A percentile compares a stretch with the other conserved stretches of the same genome.
Conservation (phyloP, 2,329 filamentous ascomycete genomes). For the Diaporthe eres region DNA sequence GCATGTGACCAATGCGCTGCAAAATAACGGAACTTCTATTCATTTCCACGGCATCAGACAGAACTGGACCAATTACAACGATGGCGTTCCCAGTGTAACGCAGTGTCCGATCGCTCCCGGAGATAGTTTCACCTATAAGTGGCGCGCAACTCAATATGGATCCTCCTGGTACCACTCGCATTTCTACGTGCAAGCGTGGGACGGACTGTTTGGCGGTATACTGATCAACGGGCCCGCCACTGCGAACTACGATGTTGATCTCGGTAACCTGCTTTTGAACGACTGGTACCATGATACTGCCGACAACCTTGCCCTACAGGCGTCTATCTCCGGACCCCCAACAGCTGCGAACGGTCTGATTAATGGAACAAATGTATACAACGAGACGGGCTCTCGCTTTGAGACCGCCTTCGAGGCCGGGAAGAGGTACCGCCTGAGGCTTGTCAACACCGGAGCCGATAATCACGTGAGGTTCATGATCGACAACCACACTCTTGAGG, state of each 20-base stretch:
- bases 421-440: constrained; percentile 53
- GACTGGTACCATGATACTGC: constrained; percentile 68
- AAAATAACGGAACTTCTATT: constrained; percentile 54
- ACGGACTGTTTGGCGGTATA: constrained; percentile 72
- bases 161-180: constrained; percentile 74
- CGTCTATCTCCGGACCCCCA: constrained; percentile 52
- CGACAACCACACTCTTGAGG: constrained; percentile 61
- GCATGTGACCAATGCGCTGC: constrained; percentile 10
- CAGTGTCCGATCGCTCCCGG: constrained; percentile 68
- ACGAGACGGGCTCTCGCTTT: constrained; percentile 51
- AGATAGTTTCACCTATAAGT: constrained; percentile 67
- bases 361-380: constrained; percentile 59
- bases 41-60: constrained; percentile 59
- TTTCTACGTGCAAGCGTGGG: constrained; percentile 61
- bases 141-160: constrained; percentile 68
- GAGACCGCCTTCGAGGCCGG: constrained; percentile 56
- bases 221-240: constrained; percentile 72
- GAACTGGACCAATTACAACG: constrained; percentile 51
- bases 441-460: constrained; percentile 34
- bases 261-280: constrained; percentile 69
- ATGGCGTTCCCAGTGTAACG: constrained; percentile 57
- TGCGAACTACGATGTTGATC: constrained; percentile 72
- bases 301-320: constrained; percentile 52
- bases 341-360: constrained; percentile 59
- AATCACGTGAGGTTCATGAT: constrained; percentile 51